Percentiles rank a stretch among this genome's conserved stretches.
Conservation (phyloP, 2,329 filamentous ascomycete genomes). For the Cercospora berteroae region DNA sequence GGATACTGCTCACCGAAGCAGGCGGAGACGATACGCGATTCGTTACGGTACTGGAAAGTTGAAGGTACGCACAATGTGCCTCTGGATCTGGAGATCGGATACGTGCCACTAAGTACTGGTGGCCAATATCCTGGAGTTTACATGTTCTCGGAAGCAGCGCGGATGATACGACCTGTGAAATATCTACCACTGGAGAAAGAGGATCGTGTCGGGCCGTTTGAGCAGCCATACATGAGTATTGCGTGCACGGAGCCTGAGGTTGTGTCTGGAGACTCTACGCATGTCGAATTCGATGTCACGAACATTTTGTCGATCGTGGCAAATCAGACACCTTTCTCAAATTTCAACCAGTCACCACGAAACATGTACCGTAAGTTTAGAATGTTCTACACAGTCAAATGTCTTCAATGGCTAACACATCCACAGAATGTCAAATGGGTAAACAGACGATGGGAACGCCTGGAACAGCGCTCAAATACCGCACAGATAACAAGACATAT, state of each 20-base stretch:
- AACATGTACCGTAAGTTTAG: constrained; percentile 75
- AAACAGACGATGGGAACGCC: constrained; percentile 99
- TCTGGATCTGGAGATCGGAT: constrained; percentile 82
- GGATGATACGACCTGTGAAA: constrained; percentile 89
- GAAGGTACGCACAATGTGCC: constrained; percentile 79
- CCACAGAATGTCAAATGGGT: constrained; percentile 78
- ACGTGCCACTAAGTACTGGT: constrained; percentile 79
- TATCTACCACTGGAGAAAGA: constrained; percentile 82
- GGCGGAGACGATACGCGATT: constrained; percentile 77
- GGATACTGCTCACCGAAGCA: constrained; percentile 88
- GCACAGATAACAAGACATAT: constrained; percentile 97
- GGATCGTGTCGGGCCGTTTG: constrained; percentile 87
- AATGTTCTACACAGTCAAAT: neutral
- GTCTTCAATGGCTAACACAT: neutral
- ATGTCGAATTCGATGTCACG: constrained; percentile 91
- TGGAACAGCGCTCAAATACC: constrained; percentile 75
- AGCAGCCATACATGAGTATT: constrained; percentile 98
- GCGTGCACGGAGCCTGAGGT: constrained; percentile 87
- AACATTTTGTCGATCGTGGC: constrained; percentile 97
- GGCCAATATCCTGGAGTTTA: constrained; percentile 97
- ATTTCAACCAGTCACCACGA: constrained; percentile 96
- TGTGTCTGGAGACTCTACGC: constrained; percentile 81
- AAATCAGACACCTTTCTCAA: constrained; percentile 98
- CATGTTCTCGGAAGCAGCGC: constrained; percentile 79
- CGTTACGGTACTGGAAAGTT: constrained; percentile 92